These are phyloP conservation scores for Pulveroboletus sp. DNA, from an alignment of 768 basidiomycete genomes.

Conservation along the genomic window DNA sequence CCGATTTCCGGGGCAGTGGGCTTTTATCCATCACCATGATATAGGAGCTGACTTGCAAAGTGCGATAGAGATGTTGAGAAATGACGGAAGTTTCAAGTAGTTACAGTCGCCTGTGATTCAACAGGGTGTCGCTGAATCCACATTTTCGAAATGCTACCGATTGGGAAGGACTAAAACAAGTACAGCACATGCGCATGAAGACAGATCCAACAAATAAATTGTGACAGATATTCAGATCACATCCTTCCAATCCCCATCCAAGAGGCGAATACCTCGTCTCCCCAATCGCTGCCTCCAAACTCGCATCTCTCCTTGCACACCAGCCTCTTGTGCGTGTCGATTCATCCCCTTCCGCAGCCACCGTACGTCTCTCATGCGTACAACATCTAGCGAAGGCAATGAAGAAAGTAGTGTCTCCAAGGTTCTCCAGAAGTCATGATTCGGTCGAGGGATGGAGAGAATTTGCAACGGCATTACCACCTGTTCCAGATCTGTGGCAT, in stretches of 20 bases:
- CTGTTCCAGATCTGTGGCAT: conserved; percentile 28
- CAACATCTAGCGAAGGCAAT: conserved; percentile 50
- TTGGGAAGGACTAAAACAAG: conserved; percentile 2
- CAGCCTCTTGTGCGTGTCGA: conserved; percentile 60
- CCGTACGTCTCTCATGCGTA: conserved; percentile 63
- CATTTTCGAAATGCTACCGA: neutral
- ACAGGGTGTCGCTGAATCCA: neutral
- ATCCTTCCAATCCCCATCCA: conserved; percentile 72
- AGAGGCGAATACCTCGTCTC: conserved; percentile 52
- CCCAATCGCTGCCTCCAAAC: conserved; percentile 64
- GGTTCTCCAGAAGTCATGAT: conserved; percentile 48
- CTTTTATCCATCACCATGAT: conserved; percentile 48
- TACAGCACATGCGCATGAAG: conserved; percentile 3
- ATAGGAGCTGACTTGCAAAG: conserved; percentile 36
- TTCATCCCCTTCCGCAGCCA: conserved; percentile 71
- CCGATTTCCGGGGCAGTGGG: conserved; percentile 39
- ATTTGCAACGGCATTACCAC: conserved; percentile 43
- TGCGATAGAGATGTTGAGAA: conserved; percentile 25
- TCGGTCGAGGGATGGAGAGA: conserved; percentile 74
- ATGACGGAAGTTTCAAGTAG: neutral
- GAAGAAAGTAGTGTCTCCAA: conserved; percentile 52
- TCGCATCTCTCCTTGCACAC: conserved; percentile 76
- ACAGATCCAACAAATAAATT: conserved; percentile 8
- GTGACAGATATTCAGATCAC: conserved; percentile 17
- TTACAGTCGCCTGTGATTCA: neutral